Evolutionary conservation across 306 rosid species (phyloP).

Genomic region (Mimosa pudica): DNA sequence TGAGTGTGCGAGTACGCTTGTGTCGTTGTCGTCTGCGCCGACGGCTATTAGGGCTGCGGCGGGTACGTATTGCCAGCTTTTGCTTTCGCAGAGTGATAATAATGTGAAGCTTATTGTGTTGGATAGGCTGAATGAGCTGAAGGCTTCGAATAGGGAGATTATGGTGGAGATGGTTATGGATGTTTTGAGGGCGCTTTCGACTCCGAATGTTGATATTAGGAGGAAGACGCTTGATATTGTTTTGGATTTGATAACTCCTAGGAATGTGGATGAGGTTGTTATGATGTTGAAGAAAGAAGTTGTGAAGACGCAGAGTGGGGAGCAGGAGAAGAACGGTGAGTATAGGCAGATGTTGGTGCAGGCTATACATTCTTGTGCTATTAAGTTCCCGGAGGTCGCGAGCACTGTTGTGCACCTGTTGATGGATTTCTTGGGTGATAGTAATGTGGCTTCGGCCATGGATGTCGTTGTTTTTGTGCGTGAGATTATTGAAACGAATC

Average conservation of each 20-base stretch:
- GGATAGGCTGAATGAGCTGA: constrained; percentile 82
- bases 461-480: constrained; percentile 94
- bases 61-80: constrained; percentile 70
- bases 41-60: constrained; percentile 94
- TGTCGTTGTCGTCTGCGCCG: constrained; percentile 84
- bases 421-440: constrained; percentile 98
- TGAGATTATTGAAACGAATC: constrained; percentile 94
- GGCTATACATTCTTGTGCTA: constrained; percentile 90
- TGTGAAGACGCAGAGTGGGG: constrained; percentile 87
- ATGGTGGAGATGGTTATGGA: constrained; percentile 96
- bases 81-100: constrained; percentile 93
- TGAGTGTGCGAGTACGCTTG: constrained; percentile 92
- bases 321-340: constrained; percentile 97
- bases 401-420: constrained; percentile 94
- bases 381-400: constrained; percentile 96
- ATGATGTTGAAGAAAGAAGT: constrained; percentile 95
- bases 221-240: constrained; percentile 93
- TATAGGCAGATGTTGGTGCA: constrained; percentile 96
- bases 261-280: constrained; percentile 92
- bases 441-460: constrained; percentile 88
- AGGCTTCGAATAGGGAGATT: constrained; percentile 73
- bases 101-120: constrained; percentile 92
- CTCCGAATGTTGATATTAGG: constrained; percentile 80
- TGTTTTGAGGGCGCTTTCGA: constrained; percentile 83
- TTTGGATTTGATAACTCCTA: constrained; percentile 74